A percentile compares a stretch with the other conserved stretches of the same genome.
These are phyloP conservation scores for Graphilbum ipis-grandicollis DNA, from an alignment of 2,329 filamentous ascomycete genomes.

Conservation along the genomic window DNA sequence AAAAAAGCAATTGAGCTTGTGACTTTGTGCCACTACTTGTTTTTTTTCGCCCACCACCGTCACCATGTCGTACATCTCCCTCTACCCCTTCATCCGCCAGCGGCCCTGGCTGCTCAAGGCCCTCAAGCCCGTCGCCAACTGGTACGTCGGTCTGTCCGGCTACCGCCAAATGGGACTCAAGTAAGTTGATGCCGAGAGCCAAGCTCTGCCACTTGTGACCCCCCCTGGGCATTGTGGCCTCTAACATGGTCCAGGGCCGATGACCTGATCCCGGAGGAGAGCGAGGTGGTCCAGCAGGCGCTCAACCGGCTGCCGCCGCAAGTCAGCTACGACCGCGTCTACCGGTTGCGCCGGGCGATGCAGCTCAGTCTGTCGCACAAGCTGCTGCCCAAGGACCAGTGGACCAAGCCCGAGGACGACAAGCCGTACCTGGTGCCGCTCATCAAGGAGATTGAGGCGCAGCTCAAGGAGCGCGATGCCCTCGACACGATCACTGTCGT, in stretches of 20 bases:
- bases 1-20: not conserved
- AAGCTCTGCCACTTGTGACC: not conserved
- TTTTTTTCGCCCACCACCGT: not conserved
- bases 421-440: constrained; percentile 35
- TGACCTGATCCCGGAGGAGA: constrained; percentile 89
- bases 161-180: constrained; percentile 11
- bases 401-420: constrained; percentile 42
- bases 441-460: constrained; percentile 31
- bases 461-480: constrained; percentile 29
- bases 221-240: too few relatives aligned
- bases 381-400: constrained; percentile 43
- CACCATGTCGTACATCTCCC: constrained; percentile 47
- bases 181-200: constrained; percentile 7
- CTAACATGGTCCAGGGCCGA: constrained; percentile 48
- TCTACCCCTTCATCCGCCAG: constrained; percentile 62
- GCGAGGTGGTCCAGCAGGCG: constrained; percentile 68
- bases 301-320: constrained; percentile 80
- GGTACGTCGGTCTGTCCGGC: constrained; percentile 72
- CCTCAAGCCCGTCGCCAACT: constrained; percentile 67
- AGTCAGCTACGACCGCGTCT: constrained; percentile 91
- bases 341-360: constrained; percentile 87
- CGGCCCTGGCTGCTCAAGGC: constrained; percentile 71
- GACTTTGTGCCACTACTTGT: not conserved
- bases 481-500: constrained; percentile 32
- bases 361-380: constrained; percentile 53